A percentile compares a stretch with the other conserved stretches of the same genome.
These are phyloP conservation scores for Haplographium delicatum DNA, from an alignment of 495 filamentous ascomycete species.

Conservation along the genomic window DNA sequence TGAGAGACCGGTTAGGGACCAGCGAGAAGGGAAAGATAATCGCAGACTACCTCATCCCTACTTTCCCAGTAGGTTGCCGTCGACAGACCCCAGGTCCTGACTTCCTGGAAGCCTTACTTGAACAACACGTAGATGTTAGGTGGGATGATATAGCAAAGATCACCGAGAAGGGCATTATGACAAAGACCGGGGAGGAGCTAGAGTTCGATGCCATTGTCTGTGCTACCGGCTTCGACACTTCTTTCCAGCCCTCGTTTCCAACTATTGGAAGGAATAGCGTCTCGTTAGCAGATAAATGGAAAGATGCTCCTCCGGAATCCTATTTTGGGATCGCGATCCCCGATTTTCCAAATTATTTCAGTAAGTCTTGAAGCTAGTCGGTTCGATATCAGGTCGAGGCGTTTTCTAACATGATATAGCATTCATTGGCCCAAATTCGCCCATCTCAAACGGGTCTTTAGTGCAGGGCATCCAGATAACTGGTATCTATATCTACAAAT, in stretches of 20 bases:
- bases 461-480: constrained; percentile 31
- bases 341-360: constrained; percentile 52
- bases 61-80: constrained; percentile 49
- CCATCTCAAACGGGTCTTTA: constrained; percentile 27
- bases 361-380: constrained; percentile 19
- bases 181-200: constrained; percentile 33
- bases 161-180: constrained; percentile 40
- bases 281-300: constrained; percentile 31
- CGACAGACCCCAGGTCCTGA: constrained; percentile 52
- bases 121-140: constrained; percentile 45
- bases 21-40: constrained; percentile 36
- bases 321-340: constrained; percentile 48
- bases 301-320: constrained; percentile 31
- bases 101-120: constrained; percentile 48
- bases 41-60: constrained; percentile 44
- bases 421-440: constrained; percentile 27
- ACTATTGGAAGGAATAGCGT: constrained; percentile 32
- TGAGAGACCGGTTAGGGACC: constrained; percentile 33
- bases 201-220: constrained; percentile 45
- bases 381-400: not conserved
- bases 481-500: constrained; percentile 52
- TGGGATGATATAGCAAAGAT: constrained; percentile 38
- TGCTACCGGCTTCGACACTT: constrained; percentile 46
- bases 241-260: constrained; percentile 36
- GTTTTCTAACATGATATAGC: not conserved